A percentile compares a stretch with the other conserved stretches of the same genome.
phyloP scores from a whole-genome alignment of 306 rosid species.

The Cucumis melo region DNA sequence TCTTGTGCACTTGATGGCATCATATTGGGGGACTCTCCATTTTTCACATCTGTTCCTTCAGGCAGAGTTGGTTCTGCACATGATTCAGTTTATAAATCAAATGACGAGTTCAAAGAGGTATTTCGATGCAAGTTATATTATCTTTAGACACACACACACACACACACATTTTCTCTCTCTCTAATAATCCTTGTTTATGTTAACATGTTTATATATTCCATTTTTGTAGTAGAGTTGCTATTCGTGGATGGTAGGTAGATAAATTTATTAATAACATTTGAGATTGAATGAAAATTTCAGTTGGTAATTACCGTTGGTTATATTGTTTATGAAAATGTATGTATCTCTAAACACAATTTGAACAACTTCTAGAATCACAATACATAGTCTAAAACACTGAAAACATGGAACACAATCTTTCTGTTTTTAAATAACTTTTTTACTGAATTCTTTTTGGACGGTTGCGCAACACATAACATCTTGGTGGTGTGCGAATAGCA shows the following conservation, averaged over 20 bases:
- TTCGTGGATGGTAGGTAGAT: not conserved
- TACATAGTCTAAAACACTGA: not conserved
- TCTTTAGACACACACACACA: not conserved
- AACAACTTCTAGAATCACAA: not conserved
- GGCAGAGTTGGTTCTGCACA: conserved; percentile 83
- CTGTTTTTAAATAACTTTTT: not conserved
- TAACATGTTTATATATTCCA: not conserved
- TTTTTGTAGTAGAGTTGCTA: not conserved
- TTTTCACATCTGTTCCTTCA: conserved; percentile 92
- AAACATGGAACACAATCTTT: not conserved
- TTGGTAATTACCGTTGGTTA: not conserved
- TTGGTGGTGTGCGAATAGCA: no score
- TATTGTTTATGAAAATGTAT: not conserved
- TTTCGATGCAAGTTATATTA: not conserved
- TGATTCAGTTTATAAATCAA: conserved; percentile 53
- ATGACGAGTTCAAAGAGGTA: conserved; percentile 94
- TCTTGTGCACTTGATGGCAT: conserved; percentile 71
- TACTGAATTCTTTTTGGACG: no score
- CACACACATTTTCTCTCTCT: not conserved
- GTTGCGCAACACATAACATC: no score
- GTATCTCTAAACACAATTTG: not conserved
- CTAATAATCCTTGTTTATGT: not conserved
- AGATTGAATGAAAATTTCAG: not conserved
- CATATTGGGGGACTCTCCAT: conserved; percentile 84
- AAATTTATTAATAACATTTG: not conserved